Conservation (phyloP, 2,329 filamentous ascomycete genomes). For the Bipolaris sorokiniana region DNA sequence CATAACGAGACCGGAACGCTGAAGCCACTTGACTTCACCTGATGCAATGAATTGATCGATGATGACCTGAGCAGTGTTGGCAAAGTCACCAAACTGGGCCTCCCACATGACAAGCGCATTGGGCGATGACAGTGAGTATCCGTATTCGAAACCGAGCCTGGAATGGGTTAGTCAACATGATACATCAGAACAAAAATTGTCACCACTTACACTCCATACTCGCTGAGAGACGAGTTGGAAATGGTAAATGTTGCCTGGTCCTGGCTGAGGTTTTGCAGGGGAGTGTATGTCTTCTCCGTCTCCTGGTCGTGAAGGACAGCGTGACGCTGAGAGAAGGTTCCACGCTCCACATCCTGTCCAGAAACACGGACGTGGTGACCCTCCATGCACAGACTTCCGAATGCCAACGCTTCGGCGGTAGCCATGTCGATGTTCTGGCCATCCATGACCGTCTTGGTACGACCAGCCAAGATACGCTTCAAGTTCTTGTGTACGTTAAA, state of each 20-base stretch:
- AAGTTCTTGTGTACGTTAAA: conserved; percentile 94
- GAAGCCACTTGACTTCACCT: conserved; percentile 98
- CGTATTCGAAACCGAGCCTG: conserved; percentile 95
- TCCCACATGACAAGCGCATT: conserved; percentile 99
- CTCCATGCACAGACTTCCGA: conserved; percentile 87
- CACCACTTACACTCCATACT: conserved; percentile 66
- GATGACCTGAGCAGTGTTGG: conserved; percentile 99
- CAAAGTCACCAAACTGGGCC: conserved; percentile 98
- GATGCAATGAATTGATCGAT: conserved; percentile 99
- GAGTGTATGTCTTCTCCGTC: conserved; percentile 89
- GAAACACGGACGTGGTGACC: conserved; percentile 97
- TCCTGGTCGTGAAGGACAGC: conserved; percentile 98
- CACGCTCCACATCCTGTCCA: conserved; percentile 98
- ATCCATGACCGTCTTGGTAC: conserved; percentile 89
- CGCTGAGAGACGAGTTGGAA: conserved; percentile 87
- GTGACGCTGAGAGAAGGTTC: conserved; percentile 98
- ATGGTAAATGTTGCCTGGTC: conserved; percentile 97
- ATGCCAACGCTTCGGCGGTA: conserved; percentile 93
- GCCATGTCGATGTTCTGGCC: conserved; percentile 97
- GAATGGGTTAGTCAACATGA: conserved; percentile 29
- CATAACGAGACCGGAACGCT: conserved; percentile 94
- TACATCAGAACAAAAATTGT: not conserved
- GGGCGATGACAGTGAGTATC: conserved; percentile 95
- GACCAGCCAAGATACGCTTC: conserved; percentile 89
- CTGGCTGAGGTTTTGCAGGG: conserved; percentile 84